Evolutionary conservation across 1,284 basidiomycete genomes (phyloP), one percentile per base, ranked within the genome.

Genomic region (Meira nashicola): DNA sequence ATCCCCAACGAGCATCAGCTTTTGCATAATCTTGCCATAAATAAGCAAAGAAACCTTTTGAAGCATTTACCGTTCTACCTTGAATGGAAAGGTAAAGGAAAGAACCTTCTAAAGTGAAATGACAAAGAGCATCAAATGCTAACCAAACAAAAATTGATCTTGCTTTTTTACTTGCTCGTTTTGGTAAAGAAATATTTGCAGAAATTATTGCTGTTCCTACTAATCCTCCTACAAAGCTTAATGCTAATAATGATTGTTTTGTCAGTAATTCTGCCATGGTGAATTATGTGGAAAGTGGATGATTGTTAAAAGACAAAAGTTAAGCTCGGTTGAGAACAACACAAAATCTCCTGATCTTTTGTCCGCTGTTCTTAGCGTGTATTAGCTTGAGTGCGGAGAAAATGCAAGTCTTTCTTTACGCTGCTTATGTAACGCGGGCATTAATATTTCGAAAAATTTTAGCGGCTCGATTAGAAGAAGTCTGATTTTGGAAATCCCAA

Each of bases 1-100:
- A 54, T 3, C 63, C 74, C 74, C 74, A 77, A 4, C 74, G 57
- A 5, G 52, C 48, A 39, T 75, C 74, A 2, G 73, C 73, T 15
- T 57, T 53, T 7, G 71, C 67, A 54, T 75, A 77, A 52, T 77
- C 71, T 33, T 71, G 57, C 73, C 74, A 77, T 7, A 74, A 55
- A 10, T 56, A 57, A 15, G 68, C 71, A 46, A 74, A 69, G 57
- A 75, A 75, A 8, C 64, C 63, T 0, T 14, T 11, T 0, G 64
- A 66, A 2, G 64, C 40, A 38, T 65, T 66, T 39, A 75, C 67
- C 9, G 63, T 72, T 28, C 71, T 58, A 3, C 64, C 58, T 25
- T 54, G 58, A 17, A 59, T 50, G 5, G 68, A 71, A 25, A 68
- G 63, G 52, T 68, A 75, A 28, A 77, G 65, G 57, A 72, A 76